Evolutionary conservation across 2,329 filamentous ascomycete genomes (phyloP).

Genomic region (Diplodia corticola): DNA sequence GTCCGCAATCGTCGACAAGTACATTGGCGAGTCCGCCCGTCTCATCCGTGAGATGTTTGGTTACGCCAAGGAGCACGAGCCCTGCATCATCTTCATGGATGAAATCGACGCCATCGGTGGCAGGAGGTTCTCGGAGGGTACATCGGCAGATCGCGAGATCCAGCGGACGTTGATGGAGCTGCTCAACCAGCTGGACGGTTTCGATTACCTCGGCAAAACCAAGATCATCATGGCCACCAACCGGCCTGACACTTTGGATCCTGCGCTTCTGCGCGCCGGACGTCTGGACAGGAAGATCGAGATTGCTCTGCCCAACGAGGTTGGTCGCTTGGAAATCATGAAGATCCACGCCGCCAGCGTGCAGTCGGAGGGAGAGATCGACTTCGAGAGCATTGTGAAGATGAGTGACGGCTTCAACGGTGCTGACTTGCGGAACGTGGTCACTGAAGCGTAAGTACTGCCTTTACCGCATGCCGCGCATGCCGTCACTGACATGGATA

Average conservation of each 20-base stretch:
- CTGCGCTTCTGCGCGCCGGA: constrained; percentile 86
- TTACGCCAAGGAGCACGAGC: constrained; percentile 98
- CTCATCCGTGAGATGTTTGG: constrained; percentile 99
- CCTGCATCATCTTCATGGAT: constrained; percentile 99
- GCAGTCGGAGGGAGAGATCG: constrained; percentile 88
- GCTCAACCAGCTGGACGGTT: constrained; percentile 96
- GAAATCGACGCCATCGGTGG: constrained; percentile 99
- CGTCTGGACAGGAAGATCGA: constrained; percentile 97
- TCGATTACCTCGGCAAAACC: constrained; percentile 98
- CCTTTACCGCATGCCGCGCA: background rate
- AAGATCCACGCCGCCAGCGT: constrained; percentile 94
- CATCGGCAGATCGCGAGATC: constrained; percentile 95
- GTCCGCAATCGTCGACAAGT: constrained; percentile 98
- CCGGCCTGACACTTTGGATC: constrained; percentile 92
- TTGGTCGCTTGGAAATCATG: constrained; percentile 91
- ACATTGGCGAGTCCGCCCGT: constrained; percentile 96
- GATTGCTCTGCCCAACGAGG: constrained; percentile 95
- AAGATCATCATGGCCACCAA: constrained; percentile 99
- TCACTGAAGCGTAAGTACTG: constrained; percentile 90
- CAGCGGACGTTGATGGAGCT: constrained; percentile 98
- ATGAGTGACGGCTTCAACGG: constrained; percentile 99
- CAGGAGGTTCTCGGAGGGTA: constrained; percentile 93
- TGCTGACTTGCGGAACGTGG: constrained; percentile 94
- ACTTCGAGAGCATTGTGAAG: constrained; percentile 99
- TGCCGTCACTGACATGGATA: constrained; percentile 29